Evolutionary conservation across 345 rosid species (phyloP).

Genomic region (Eutrema heterophyllum): DNA sequence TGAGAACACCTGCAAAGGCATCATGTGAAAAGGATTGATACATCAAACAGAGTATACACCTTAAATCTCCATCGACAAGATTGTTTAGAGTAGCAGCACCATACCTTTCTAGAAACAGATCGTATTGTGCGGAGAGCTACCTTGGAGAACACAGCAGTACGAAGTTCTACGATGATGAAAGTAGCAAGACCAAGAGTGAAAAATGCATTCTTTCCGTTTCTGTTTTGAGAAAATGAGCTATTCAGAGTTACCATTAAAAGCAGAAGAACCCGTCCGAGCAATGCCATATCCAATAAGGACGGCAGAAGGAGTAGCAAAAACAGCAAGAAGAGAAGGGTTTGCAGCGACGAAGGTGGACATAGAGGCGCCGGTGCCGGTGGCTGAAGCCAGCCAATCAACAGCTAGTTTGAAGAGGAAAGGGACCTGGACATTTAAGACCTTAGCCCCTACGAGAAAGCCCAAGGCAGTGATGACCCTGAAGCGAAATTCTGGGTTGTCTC

Average conservation of each 20-base stretch:
- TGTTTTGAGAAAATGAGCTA: not conserved
- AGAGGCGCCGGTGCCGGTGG: slow-evolving; percentile 48
- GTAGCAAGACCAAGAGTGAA: slow-evolving; percentile 5
- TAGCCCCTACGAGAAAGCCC: slow-evolving; percentile 85
- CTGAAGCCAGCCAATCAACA: slow-evolving; percentile 79
- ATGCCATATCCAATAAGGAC: slow-evolving; percentile 90
- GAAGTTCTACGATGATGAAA: slow-evolving; percentile 58
- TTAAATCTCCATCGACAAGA: not conserved
- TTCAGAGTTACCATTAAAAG: slow-evolving; percentile 68
- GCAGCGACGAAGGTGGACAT: slow-evolving; percentile 53
- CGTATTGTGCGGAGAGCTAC: slow-evolving; percentile 91
- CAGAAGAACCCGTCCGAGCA: slow-evolving; percentile 77
- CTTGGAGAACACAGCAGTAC: slow-evolving; percentile 94
- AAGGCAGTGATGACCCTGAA: slow-evolving; percentile 74
- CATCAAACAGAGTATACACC: not conserved
- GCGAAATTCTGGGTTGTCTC: slow-evolving; percentile 77
- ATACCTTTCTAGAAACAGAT: slow-evolving; percentile 87
- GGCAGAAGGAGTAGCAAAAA: slow-evolving; percentile 81
- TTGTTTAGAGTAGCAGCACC: not conserved
- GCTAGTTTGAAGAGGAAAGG: slow-evolving; percentile 93
- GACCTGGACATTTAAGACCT: slow-evolving; percentile 88
- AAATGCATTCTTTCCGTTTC: not conserved
- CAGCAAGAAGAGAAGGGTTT: slow-evolving; percentile 54
- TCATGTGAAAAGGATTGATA: not conserved
- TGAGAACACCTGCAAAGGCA: slow-evolving; percentile 66